Evolutionary conservation across 257 asterid species (phyloP), one percentile per base, ranked within the genome.

Genomic region (Scutellaria galericulata): DNA sequence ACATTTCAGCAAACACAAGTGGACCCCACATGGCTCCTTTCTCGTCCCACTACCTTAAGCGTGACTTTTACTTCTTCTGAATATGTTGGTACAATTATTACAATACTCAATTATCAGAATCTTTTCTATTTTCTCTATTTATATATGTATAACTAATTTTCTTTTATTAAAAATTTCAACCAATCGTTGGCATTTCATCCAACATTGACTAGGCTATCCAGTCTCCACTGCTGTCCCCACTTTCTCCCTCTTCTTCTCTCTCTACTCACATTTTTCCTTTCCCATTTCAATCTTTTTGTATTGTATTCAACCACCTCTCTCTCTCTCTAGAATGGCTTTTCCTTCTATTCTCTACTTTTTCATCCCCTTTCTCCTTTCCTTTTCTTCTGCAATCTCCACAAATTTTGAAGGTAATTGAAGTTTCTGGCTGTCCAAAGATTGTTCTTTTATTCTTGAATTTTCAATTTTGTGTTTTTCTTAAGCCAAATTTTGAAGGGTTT

Each of bases 391-490:
- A 20, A 54, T 77, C 81, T 87, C 91, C 64, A 80, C 96, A 24
- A 93, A 90, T 55, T 74, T 89, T 73, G 95, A 93, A 87, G 98
- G 97, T 85, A 75, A 62, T 9, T 2, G 7, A 66, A 40, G 35
- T 51, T 12, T 35, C 47, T 57, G 15, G 10, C 7, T 18, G 39
- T 63, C 20, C 54, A 20, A 31, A 42, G 40, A 63, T 22, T 55
- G 37, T 52, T 37, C 15, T 70, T 51, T 9, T 24, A 10, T n/a
- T 70, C 15, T 39, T 42, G 11, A 40, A 40, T 71, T 31, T 48
- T 18, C 10, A 9, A 9, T 70, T 41, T 55, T 51, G 13, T 1
- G 40, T 39, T 69, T 37, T 14, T 18, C 3, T 45, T 27, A 11
- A n/a, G 10, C 22, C 22, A 0, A 5, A 2, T 54, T 41, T 15